Evolutionary conservation across 2,329 filamentous ascomycete species (phyloP).

Genomic region (Alternaria incomplexa): DNA sequence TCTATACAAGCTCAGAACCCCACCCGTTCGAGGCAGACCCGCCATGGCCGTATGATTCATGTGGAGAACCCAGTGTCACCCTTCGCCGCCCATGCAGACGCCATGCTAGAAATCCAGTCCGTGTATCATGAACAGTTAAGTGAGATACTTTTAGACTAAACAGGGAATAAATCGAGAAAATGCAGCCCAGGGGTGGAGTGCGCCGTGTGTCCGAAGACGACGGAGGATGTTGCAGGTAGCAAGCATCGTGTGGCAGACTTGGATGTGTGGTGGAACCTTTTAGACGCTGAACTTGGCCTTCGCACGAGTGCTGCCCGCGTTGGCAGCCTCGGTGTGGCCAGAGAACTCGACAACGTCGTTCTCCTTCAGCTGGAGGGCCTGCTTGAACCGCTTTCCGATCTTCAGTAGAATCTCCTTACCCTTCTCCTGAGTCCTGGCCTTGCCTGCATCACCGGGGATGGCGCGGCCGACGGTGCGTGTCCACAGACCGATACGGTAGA

Average conservation of each 20-base stretch:
- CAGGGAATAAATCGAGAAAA: conserved; percentile 29
- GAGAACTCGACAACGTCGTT: conserved; percentile 90
- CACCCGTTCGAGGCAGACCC: conserved; percentile 31
- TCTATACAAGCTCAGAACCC: conserved; percentile 37
- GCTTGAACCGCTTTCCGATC: conserved; percentile 93
- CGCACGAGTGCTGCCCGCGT: conserved; percentile 90
- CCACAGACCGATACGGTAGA: conserved; percentile 98
- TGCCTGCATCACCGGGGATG: conserved; percentile 75
- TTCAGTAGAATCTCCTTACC: conserved; percentile 81
- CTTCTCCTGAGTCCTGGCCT: conserved; percentile 80
- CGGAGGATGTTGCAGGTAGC: conserved; percentile 4
- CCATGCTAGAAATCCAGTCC: conserved; percentile 46
- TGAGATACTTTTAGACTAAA: conserved; percentile 36
- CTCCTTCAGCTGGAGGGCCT: conserved; percentile 78
- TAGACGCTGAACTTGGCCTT: conserved; percentile 93
- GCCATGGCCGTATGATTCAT: conserved; percentile 35
- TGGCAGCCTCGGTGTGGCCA: conserved; percentile 92
- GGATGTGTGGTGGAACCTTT: conserved; percentile 6
- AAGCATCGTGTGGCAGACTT: conserved; percentile 4
- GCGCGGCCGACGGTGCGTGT: conserved; percentile 90
- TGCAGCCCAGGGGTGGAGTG: conserved; percentile 15
- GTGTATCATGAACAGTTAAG: conserved; percentile 32
- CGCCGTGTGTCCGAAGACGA: conserved; percentile 13
- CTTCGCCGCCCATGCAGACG: conserved; percentile 48
- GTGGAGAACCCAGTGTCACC: conserved; percentile 38